Percentiles rank a stretch among this genome's conserved stretches.
These are phyloP conservation scores for Kalmanozyma brasiliensis DNA, from an alignment of 1,284 basidiomycete genomes.

Conservation along the genomic window DNA sequence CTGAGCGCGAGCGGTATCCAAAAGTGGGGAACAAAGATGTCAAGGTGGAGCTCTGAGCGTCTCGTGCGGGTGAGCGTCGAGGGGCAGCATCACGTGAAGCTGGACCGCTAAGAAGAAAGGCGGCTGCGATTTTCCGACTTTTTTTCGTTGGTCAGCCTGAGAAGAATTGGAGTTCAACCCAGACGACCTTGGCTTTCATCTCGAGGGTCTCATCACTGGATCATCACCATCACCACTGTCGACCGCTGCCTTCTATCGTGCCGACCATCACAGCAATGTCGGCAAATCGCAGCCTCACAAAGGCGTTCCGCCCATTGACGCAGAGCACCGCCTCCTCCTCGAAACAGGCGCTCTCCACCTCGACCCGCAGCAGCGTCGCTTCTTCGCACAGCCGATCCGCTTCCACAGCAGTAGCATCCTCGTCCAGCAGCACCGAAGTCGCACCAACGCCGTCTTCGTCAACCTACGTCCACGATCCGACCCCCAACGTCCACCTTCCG, in stretches of 20 bases:
- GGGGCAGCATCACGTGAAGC: constrained; percentile 41
- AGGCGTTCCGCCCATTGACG: constrained; percentile 11
- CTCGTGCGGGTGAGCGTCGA: constrained; percentile 25
- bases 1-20: constrained; percentile 2
- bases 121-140: constrained; percentile 5
- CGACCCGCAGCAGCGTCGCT: constrained; percentile 5
- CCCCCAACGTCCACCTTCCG: constrained; percentile 56
- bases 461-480: constrained; percentile 30
- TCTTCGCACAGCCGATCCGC: constrained; percentile 20
- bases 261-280: constrained; percentile 15
- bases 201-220: background rate
- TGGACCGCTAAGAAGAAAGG: background rate
- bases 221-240: constrained; percentile 4
- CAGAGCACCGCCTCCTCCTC: constrained; percentile 27
- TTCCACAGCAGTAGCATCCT: constrained; percentile 19
- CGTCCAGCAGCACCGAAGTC: background rate
- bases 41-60: constrained; percentile 9
- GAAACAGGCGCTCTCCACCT: constrained; percentile 16
- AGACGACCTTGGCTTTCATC: constrained; percentile 24
- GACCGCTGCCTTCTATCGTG: background rate
- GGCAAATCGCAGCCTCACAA: constrained; percentile 14
- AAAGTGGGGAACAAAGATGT: constrained; percentile 2
- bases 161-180: constrained; percentile 9
- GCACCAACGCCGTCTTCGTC: constrained; percentile 4
- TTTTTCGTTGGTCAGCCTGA: constrained; percentile 3